A percentile compares a stretch with the other conserved stretches of the same genome.
Evolutionary conservation across 2,329 filamentous ascomycete species (phyloP).

Genomic region (Epichloe coenophiala): DNA sequence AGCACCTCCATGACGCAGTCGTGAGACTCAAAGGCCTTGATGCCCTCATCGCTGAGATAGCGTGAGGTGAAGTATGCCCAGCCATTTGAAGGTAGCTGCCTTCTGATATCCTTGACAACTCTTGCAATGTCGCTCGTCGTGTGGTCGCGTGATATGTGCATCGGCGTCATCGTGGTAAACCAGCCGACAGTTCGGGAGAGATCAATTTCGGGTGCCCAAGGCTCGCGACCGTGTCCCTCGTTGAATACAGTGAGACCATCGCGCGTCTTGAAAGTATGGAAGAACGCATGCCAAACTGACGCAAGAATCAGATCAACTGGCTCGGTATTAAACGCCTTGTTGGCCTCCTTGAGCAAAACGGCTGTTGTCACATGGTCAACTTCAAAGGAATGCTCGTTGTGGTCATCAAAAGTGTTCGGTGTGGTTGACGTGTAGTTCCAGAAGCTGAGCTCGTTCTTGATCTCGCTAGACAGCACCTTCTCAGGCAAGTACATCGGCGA

Average conservation of each 20-base stretch:
- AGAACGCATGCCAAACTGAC: slow-evolving; percentile 17
- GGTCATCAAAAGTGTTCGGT: slow-evolving; percentile 1
- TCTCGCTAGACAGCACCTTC: not conserved
- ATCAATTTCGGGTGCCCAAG: slow-evolving; percentile 16
- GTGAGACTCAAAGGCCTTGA: not conserved
- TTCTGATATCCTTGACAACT: slow-evolving; percentile 1
- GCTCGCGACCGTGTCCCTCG: slow-evolving; percentile 15
- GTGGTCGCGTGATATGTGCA: not conserved
- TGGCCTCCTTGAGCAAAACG: not conserved
- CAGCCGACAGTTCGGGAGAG: slow-evolving; percentile 23
- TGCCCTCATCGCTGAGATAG: not conserved
- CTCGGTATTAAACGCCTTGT: slow-evolving; percentile 11
- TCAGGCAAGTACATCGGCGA: not conserved
- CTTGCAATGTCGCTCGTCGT: not conserved
- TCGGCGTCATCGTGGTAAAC: slow-evolving; percentile 20
- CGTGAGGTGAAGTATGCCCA: slow-evolving; percentile 3
- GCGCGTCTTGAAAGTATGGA: slow-evolving; percentile 13
- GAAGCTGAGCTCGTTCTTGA: not conserved
- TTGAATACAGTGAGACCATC: slow-evolving; percentile 16
- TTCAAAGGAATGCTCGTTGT: slow-evolving; percentile 1
- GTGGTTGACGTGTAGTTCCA: not conserved
- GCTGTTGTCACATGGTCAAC: not conserved
- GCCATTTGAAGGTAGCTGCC: slow-evolving; percentile 1
- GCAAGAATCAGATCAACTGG: slow-evolving; percentile 21
- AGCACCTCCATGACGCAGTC: slow-evolving; percentile 2